These are phyloP conservation scores for Sugiyamaella paludigena DNA, from an alignment of 1,139 yeast genomes.

Conservation along the genomic window DNA sequence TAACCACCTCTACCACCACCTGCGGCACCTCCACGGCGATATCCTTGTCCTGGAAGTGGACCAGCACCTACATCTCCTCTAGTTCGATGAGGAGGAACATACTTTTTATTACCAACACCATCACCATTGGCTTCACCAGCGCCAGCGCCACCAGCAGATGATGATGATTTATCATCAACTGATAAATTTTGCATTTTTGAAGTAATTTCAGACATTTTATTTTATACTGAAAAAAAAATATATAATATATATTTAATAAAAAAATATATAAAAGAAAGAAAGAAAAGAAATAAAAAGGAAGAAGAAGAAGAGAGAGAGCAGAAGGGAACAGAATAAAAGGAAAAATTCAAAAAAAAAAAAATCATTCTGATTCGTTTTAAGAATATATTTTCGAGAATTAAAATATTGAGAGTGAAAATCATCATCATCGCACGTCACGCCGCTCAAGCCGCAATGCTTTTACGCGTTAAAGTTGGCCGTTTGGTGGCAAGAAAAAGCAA, in stretches of 20 bases:
- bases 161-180: conserved; percentile 32
- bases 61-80: conserved; percentile 20
- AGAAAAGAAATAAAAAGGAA: conserved; percentile 10
- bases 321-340: too few relatives aligned
- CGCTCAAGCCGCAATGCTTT: too few relatives aligned
- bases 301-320: not conserved
- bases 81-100: conserved; percentile 69
- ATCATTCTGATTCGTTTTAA: too few relatives aligned
- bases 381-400: too few relatives aligned
- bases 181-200: conserved; percentile 46
- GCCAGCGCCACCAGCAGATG: conserved; percentile 28
- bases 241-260: conserved; percentile 12
- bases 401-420: too few relatives aligned
- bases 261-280: conserved; percentile 13
- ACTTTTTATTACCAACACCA: conserved; percentile 26
- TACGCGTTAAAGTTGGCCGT: too few relatives aligned
- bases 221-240: conserved; percentile 23
- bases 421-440: too few relatives aligned
- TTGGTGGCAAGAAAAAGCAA: too few relatives aligned
- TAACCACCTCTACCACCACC: conserved; percentile 33
- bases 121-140: conserved; percentile 24
- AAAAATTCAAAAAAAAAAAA: conserved; percentile 3
- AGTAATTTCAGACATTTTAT: conserved; percentile 44
- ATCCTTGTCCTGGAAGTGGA: conserved; percentile 1
- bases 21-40: conserved; percentile 3